Percentiles rank a stretch among this genome's conserved stretches.
These are phyloP conservation scores for Umbelopsis isabellina DNA, from an alignment of 192 early-diverging fungal species.

Conservation along the genomic window DNA sequence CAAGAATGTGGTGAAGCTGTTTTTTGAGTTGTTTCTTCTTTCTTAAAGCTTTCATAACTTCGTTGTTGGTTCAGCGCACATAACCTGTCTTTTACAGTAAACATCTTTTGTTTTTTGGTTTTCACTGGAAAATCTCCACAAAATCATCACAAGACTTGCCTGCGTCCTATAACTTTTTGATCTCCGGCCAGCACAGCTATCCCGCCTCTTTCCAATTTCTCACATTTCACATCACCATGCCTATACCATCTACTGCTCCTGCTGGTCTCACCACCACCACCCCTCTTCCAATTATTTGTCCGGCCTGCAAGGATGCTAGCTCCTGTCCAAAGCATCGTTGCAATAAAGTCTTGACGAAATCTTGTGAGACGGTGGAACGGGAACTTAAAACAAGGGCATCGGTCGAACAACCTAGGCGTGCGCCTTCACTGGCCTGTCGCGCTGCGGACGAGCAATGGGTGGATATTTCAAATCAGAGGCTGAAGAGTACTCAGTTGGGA, in stretches of 20 bases:
- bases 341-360: conserved; percentile 9
- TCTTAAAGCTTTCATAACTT: no score
- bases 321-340: conserved; percentile 9
- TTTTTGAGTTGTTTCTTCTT: no score
- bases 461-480: conserved; percentile 31
- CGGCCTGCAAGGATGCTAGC: conserved; percentile 2
- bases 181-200: not conserved
- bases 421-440: conserved; percentile 25
- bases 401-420: conserved; percentile 21
- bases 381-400: conserved; percentile 15
- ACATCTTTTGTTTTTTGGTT: no score
- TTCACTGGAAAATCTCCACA: no score
- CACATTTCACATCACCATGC: conserved; percentile 10
- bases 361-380: conserved; percentile 16
- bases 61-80: no score
- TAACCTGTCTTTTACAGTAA: no score
- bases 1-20: not conserved
- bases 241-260: conserved; percentile 15
- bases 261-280: conserved; percentile 7
- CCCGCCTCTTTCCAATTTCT: conserved; percentile 7
- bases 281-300: conserved; percentile 10
- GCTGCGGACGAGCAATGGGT: conserved; percentile 30
- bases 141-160: conserved; percentile 5
- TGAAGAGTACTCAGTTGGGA: conserved; percentile 27
- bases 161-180: conserved; percentile 2